Percentiles rank a stretch among this genome's conserved stretches.
Conservation (phyloP, 495 filamentous ascomycete genomes). For the Chaetomidium leptoderma region DNA sequence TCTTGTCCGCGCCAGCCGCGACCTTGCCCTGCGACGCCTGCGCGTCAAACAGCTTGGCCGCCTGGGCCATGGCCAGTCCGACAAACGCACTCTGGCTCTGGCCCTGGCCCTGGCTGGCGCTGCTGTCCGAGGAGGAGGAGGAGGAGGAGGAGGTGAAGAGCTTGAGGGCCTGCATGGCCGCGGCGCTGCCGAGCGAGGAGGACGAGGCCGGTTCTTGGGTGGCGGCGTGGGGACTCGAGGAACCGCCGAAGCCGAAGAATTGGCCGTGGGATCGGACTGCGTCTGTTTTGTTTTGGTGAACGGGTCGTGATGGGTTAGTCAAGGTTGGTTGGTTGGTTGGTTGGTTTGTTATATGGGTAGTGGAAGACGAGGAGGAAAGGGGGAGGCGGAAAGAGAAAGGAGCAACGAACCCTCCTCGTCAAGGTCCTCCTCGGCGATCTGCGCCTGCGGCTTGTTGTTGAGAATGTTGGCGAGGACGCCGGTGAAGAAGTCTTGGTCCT, state of each 20-base stretch:
- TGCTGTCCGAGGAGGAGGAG: conserved; percentile 7
- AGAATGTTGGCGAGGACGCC: conserved; percentile 45
- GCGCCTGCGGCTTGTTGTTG: conserved; percentile 40
- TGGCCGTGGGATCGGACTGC: conserved; percentile 53
- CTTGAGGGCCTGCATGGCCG: conserved; percentile 66
- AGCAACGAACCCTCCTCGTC: conserved; percentile 52
- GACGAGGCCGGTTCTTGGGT: conserved; percentile 30
- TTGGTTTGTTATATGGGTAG: background rate
- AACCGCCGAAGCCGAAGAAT: conserved; percentile 39
- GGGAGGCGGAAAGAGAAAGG: background rate
- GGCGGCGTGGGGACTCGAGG: conserved; percentile 8
- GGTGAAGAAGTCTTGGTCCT: conserved; percentile 51
- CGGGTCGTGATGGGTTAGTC: background rate
- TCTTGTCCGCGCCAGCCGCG: conserved; percentile 43
- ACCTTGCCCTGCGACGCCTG: conserved; percentile 47
- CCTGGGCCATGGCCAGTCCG: conserved; percentile 51
- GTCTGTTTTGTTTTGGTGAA: too few relatives aligned
- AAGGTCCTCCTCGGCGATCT: conserved; percentile 49
- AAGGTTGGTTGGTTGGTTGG: background rate
- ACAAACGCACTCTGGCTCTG: conserved; percentile 45
- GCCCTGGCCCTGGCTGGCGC: conserved; percentile 10
- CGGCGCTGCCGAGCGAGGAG: conserved; percentile 51
- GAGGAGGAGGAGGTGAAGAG: conserved; percentile 45
- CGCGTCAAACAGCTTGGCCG: conserved; percentile 51
- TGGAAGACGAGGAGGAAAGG: background rate